Evolutionary conservation across 2,329 filamentous ascomycete species (phyloP), one percentile per base, ranked within the genome.

Genomic region (Pseudohalonectria lignicola): DNA sequence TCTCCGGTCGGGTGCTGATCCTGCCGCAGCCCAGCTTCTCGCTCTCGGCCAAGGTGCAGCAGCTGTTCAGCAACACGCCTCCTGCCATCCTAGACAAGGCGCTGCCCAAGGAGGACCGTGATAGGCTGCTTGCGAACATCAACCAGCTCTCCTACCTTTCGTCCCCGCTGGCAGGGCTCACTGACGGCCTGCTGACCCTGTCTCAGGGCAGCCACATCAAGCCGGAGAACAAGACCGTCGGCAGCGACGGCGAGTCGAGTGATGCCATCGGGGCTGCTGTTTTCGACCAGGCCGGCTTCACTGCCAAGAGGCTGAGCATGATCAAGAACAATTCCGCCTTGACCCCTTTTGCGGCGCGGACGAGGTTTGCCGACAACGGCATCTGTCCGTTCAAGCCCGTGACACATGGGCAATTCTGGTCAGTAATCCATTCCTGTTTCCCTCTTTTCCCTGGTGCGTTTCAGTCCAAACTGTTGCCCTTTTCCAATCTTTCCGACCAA

Each of bases 331-430:
- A 33, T 17, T 33, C 31, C 3, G 54, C 46, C 1, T 31, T 51
- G 3, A 65, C 61, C 0, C 64, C 63, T 1, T 67, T 57, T 40
- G 59, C 50, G 0, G 45, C 45, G 9, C 31, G 51, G 4, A 45
- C 48, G 9, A 42, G 50, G 17, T 51, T 55, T 16, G 30, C 21
- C 7, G 47, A 47, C 12, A 35, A 33, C 17, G 31, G 4, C 38
- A 44, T 2, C 47, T 39, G 40, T 9, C 54, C 62, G 0, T 67
- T 71, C 46, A 68, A 68, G 43, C 59, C 59, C 0, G 64, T 56
- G 1, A 65, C 60, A 0, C 68, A 71, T 45, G 67, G 67, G 0
- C 67, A 71, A 43, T 51, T 70, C 17, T 43, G 49, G 9, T n/a
- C n/a, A n/a, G n/a, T n/a, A n/a, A n/a, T n/a, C n/a, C n/a, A n/a